phyloP scores from a whole-genome alignment of 164 flowering plant species.

The Umbellularia californica region DNA sequence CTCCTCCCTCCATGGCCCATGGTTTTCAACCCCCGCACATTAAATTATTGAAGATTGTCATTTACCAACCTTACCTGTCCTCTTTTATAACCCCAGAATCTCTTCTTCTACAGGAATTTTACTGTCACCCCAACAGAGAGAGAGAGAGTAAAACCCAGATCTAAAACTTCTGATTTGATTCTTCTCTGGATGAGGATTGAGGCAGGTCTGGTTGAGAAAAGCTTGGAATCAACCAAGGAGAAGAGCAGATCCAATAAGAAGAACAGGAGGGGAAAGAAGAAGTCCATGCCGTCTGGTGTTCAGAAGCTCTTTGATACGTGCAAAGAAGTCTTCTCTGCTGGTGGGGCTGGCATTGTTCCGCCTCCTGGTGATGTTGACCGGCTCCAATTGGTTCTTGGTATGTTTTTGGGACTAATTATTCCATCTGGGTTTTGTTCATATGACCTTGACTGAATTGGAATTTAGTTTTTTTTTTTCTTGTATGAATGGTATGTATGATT shows the following conservation, averaged over 20 bases:
- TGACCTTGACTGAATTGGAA: too few relatives aligned
- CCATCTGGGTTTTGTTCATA: too few relatives aligned
- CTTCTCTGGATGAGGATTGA: conserved; percentile 18
- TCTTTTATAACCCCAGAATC: too few relatives aligned
- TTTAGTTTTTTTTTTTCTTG: too few relatives aligned
- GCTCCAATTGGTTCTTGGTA: conserved; percentile 54
- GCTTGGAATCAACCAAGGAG: background rate
- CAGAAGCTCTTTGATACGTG: conserved; percentile 50
- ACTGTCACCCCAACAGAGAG: background rate
- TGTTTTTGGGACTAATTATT: background rate
- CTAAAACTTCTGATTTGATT: background rate
- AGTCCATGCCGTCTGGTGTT: conserved; percentile 15
- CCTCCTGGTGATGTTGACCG: conserved; percentile 37
- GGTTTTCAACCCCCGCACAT: too few relatives aligned
- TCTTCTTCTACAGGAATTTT: too few relatives aligned
- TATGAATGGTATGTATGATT: too few relatives aligned
- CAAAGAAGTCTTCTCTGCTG: conserved; percentile 32
- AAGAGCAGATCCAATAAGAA: conserved; percentile 12
- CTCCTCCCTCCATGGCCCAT: too few relatives aligned
- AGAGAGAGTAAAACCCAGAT: background rate
- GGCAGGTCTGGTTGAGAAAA: conserved; percentile 19
- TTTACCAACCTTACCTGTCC: too few relatives aligned
- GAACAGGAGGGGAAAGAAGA: background rate
- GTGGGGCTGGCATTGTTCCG: conserved; percentile 61
- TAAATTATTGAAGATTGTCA: too few relatives aligned